These are phyloP conservation scores for Cubamyces sp. DNA, from an alignment of 768 basidiomycete genomes.

Conservation along the genomic window DNA sequence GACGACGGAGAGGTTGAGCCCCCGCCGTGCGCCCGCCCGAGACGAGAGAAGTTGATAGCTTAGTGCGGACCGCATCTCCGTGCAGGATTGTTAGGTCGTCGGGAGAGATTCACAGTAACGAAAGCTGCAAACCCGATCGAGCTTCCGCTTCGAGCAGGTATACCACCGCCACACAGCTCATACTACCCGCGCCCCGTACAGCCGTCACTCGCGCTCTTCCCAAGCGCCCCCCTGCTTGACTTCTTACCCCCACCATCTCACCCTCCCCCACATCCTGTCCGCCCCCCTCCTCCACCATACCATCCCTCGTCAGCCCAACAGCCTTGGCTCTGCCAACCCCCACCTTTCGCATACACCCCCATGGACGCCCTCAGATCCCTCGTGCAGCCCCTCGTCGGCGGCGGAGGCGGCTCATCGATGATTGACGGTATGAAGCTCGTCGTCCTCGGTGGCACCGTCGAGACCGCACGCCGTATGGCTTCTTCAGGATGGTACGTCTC, in stretches of 20 bases:
- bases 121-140: not conserved
- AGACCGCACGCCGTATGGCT: slow-evolving; percentile 80
- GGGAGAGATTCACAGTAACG: not conserved
- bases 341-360: slow-evolving; percentile 25
- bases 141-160: slow-evolving; percentile 10
- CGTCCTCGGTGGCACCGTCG: slow-evolving; percentile 85
- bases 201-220: slow-evolving; percentile 21
- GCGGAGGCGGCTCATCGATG: slow-evolving; percentile 74
- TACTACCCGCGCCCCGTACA: slow-evolving; percentile 20
- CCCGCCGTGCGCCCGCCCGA: not conserved
- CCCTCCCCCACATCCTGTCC: slow-evolving; percentile 23
- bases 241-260: slow-evolving; percentile 32
- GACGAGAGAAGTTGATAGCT: not conserved
- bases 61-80: not conserved
- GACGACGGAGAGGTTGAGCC: not conserved
- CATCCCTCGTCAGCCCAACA: slow-evolving; percentile 33
- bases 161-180: slow-evolving; percentile 22
- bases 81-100: not conserved
- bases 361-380: slow-evolving; percentile 87
- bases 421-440: slow-evolving; percentile 91
- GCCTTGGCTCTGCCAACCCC: slow-evolving; percentile 43
- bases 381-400: slow-evolving; percentile 78
- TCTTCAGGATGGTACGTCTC: slow-evolving; percentile 75
- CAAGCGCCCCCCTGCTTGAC: slow-evolving; percentile 27
- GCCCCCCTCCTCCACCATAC: slow-evolving; percentile 32